Evolutionary conservation across 345 rosid genomes (phyloP).

Genomic region (Corchorus capsularis): DNA sequence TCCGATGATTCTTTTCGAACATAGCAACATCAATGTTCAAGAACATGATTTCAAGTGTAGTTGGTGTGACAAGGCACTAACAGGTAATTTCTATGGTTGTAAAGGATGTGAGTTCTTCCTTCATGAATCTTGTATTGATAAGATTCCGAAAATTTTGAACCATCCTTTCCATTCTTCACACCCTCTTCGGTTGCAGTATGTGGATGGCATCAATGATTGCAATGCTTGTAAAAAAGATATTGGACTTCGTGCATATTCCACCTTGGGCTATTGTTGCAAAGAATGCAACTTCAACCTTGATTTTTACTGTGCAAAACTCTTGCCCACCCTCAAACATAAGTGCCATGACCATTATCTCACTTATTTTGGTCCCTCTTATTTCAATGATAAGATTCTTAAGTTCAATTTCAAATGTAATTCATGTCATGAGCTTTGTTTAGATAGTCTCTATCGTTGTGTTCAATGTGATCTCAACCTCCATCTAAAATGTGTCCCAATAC

Average conservation of each 20-base stretch:
- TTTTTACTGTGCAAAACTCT: constrained; percentile 8
- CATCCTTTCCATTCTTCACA: constrained; percentile 19
- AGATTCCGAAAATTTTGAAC: not conserved
- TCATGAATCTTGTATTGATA: not conserved
- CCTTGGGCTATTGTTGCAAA: not conserved
- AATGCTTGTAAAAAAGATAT: not conserved
- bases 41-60: not conserved
- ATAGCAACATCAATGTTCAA: not conserved
- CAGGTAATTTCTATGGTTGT: constrained; percentile 4
- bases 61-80: constrained; percentile 6
- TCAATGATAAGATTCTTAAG: not conserved
- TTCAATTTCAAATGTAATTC: not conserved
- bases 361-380: not conserved
- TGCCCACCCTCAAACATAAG: constrained; percentile 4
- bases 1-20: not conserved
- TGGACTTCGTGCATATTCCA: not conserved
- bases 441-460: not conserved
- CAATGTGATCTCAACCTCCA: constrained; percentile 9
- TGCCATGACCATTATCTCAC: constrained; percentile 1
- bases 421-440: not conserved
- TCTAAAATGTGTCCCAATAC: constrained; percentile 8
- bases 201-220: not conserved
- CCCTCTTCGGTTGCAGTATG: constrained; percentile 7
- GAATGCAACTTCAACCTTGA: constrained; percentile 1
- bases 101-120: not conserved